These are phyloP conservation scores for Penicillium desertorum DNA, from an alignment of 495 filamentous ascomycete genomes.

Conservation along the genomic window DNA sequence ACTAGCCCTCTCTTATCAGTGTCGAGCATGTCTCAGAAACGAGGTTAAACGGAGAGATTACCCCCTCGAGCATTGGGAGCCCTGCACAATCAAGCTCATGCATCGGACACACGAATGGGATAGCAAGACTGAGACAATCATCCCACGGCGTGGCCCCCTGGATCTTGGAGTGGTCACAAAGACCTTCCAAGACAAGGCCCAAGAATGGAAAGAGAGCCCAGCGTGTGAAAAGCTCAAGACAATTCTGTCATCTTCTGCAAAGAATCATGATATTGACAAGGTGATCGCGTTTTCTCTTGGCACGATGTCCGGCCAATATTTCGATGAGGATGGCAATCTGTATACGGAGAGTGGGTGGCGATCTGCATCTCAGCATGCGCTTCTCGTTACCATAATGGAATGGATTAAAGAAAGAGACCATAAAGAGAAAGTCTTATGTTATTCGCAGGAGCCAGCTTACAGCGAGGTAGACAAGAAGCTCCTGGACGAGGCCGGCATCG, in stretches of 20 bases:
- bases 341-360: background rate
- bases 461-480: slow-evolving; percentile 19
- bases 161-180: background rate
- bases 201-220: slow-evolving; percentile 8
- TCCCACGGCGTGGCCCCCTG: background rate
- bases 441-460: slow-evolving; percentile 34
- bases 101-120: background rate
- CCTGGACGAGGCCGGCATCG: slow-evolving; percentile 37
- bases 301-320: background rate
- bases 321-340: background rate
- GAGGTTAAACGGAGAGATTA: background rate
- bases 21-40: slow-evolving; percentile 15
- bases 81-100: background rate
- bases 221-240: slow-evolving; percentile 10
- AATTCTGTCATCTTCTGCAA: slow-evolving; percentile 7
- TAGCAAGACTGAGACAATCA: background rate
- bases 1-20: slow-evolving; percentile 9
- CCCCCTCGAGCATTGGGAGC: background rate
- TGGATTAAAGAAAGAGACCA: slow-evolving; percentile 12
- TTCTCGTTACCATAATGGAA: slow-evolving; percentile 15
- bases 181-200: slow-evolving; percentile 2
- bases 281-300: slow-evolving; percentile 18
- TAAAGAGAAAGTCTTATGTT: slow-evolving; percentile 9
- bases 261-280: slow-evolving; percentile 14
- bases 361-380: slow-evolving; percentile 14